Base-by-base conservation (phyloP, 805 yeast species). In the Starmerella scarabaei region DNA sequence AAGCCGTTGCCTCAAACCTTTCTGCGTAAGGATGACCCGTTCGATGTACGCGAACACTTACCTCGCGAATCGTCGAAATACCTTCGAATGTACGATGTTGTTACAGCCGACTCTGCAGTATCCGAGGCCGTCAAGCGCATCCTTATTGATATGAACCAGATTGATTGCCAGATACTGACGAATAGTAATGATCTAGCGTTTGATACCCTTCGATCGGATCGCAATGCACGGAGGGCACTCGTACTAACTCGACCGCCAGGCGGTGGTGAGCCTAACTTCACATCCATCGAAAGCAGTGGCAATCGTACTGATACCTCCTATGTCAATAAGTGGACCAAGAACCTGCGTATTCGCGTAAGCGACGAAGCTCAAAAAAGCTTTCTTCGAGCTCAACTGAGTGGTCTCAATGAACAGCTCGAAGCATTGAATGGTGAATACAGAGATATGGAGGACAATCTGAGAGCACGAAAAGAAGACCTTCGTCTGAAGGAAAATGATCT, bases 81-180 rank as follows among this genome's bases (percentile, higher is more conserved):
- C 40, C 60, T 64, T 1, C 71, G 80, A 0, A 50, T 85, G 5
- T 54, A 74, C 3, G 91, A 84, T 54, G 72, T 70, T 5, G 53
- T 91, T 37, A 94, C 82, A 58, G 48, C 67, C 15, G 14, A 21
- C 3, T n/a, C n/a, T n/a, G n/a, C n/a, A n/a, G n/a, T n/a, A n/a
- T 2, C 16, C 7, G 40, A 30, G 1, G 35, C 43, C 2, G 27
- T 48, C 11, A 7, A 12, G 5, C 43, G 52, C 20, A 35, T 46
- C 3, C 65, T 51, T 3, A 42, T 51, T 16, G 55, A 67, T 30
- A 64, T 61, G 33, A 30, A 32, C 23, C 29, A 16, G 14, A 29
- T 46, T 4, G 54, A 53, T 20, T 9, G 12, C 14, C 20, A 33
- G 11, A 41, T 44, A 2, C 33, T 46, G 5, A 37, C 23, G 1